A percentile compares a stretch with the other conserved stretches of the same genome.
Conservation (phyloP, 148 eudicot species). For the Arctostaphylos glauca region DNA sequence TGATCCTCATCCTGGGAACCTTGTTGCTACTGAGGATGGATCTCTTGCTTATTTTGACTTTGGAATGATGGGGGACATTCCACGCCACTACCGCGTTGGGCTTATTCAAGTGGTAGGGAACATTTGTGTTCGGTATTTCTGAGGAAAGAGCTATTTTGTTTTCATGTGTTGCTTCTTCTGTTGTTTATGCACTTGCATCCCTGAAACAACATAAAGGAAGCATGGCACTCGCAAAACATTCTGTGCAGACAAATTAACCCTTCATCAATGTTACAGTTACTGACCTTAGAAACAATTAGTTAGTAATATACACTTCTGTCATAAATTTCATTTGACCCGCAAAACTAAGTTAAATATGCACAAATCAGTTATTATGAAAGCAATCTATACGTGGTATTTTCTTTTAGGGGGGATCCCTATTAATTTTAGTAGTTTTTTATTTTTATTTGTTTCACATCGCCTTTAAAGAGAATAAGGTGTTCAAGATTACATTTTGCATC, state of each 20-base stretch:
- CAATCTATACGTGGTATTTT: not conserved
- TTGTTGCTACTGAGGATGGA: slow-evolving; percentile 87
- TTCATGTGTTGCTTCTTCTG: not conserved
- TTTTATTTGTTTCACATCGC: not conserved
- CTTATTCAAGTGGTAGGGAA: slow-evolving; percentile 85
- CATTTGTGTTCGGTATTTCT: not conserved
- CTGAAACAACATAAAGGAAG: not conserved
- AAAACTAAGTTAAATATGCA: not conserved
- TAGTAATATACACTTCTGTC: not conserved
- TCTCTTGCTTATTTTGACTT: slow-evolving; percentile 95
- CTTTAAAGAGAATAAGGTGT: too few species aligned
- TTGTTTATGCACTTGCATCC: not conserved
- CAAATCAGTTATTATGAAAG: not conserved
- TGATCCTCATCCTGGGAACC: slow-evolving; percentile 99
- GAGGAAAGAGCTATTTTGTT: not conserved
- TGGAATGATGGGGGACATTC: slow-evolving; percentile 99
- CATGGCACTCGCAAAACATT: not conserved
- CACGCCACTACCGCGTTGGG: slow-evolving; percentile 95
- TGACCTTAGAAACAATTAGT: not conserved
- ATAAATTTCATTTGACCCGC: not conserved
- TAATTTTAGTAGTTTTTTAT: not conserved
- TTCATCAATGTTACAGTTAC: not conserved
- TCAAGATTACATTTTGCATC: too few species aligned
- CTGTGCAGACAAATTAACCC: not conserved
- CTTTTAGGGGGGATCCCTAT: not conserved